phyloP scores from a whole-genome alignment of 768 basidiomycete genomes.

The Gloeopeniophorella convolvens region DNA sequence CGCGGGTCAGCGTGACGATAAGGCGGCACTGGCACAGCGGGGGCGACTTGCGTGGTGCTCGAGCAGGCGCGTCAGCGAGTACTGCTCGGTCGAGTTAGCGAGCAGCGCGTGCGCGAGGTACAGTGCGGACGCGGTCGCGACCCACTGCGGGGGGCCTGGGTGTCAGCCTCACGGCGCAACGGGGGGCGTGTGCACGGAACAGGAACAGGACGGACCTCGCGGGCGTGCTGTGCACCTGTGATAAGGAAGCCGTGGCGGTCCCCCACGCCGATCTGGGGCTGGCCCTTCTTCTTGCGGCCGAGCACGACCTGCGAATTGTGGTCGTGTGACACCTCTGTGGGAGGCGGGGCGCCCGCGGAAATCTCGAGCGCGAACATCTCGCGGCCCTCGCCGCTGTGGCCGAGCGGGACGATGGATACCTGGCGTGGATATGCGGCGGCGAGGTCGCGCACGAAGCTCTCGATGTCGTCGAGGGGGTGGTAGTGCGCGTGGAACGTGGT shows the following conservation, averaged over 20 bases:
- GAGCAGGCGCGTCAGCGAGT: slow-evolving; percentile 44
- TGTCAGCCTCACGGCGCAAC: background rate
- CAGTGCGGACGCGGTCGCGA: slow-evolving; percentile 65
- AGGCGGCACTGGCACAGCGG: too few relatives aligned
- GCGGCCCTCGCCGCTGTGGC: slow-evolving; percentile 51
- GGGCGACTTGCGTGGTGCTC: slow-evolving; percentile 43
- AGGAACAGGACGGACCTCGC: slow-evolving; percentile 46
- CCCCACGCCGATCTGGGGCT: slow-evolving; percentile 28
- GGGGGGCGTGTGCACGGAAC: too few relatives aligned
- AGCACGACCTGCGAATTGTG: slow-evolving; percentile 7
- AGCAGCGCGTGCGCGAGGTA: slow-evolving; percentile 71
- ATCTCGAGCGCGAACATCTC: slow-evolving; percentile 53
- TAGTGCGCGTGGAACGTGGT: slow-evolving; percentile 40
- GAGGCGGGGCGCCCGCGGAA: slow-evolving; percentile 25
- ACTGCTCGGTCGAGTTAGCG: slow-evolving; percentile 38
- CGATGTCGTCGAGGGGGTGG: slow-evolving; percentile 50
- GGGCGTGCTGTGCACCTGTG: slow-evolving; percentile 66
- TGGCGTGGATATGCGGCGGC: slow-evolving; percentile 40
- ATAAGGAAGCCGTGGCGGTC: slow-evolving; percentile 51
- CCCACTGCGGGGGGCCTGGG: slow-evolving; percentile 62
- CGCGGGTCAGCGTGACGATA: slow-evolving; percentile 1
- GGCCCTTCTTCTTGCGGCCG: slow-evolving; percentile 18
- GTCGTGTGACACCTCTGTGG: slow-evolving; percentile 13
- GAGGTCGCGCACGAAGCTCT: slow-evolving; percentile 45
- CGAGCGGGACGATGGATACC: slow-evolving; percentile 42